These are phyloP conservation scores for Tricholoma matsutake DNA, from an alignment of 768 basidiomycete genomes.

Conservation along the genomic window DNA sequence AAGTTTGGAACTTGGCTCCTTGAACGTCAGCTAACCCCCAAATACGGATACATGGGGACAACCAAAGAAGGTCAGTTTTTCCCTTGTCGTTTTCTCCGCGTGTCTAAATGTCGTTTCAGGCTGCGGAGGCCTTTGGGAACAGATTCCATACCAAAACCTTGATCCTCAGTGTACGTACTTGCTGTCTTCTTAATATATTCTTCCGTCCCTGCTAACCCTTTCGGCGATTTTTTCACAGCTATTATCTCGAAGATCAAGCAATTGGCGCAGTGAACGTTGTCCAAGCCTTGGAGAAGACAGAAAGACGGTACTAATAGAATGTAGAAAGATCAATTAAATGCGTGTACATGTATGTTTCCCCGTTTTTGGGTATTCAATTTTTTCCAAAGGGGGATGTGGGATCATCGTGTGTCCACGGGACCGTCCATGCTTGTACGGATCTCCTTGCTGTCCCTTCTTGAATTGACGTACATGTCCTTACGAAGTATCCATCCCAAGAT, in stretches of 20 bases:
- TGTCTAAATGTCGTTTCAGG: conserved; percentile 19
- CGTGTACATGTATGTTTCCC: background rate
- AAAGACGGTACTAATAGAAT: background rate
- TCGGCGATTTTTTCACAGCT: conserved; percentile 31
- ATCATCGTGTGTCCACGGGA: background rate
- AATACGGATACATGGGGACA: conserved; percentile 78
- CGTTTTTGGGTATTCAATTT: background rate
- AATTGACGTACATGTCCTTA: background rate
- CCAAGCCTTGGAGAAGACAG: background rate
- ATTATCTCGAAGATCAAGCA: conserved; percentile 50
- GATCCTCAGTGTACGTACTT: conserved; percentile 64
- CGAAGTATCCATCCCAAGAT: background rate
- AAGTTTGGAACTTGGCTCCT: conserved; percentile 86
- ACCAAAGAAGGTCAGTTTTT: conserved; percentile 60
- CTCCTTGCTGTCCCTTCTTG: background rate
- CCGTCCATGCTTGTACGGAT: background rate
- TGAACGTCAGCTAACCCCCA: conserved; percentile 77
- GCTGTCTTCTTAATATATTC: conserved; percentile 1
- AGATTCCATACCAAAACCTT: conserved; percentile 80
- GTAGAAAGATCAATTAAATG: background rate
- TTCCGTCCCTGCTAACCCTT: conserved; percentile 7
- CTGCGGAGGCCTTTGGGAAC: conserved; percentile 73
- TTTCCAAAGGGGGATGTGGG: background rate
- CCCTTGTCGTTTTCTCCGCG: conserved; percentile 1
- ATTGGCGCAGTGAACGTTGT: conserved; percentile 34